phyloP scores from a whole-genome alignment of 352 stramenopile genomes.

The Pythium apleroticum region DNA sequence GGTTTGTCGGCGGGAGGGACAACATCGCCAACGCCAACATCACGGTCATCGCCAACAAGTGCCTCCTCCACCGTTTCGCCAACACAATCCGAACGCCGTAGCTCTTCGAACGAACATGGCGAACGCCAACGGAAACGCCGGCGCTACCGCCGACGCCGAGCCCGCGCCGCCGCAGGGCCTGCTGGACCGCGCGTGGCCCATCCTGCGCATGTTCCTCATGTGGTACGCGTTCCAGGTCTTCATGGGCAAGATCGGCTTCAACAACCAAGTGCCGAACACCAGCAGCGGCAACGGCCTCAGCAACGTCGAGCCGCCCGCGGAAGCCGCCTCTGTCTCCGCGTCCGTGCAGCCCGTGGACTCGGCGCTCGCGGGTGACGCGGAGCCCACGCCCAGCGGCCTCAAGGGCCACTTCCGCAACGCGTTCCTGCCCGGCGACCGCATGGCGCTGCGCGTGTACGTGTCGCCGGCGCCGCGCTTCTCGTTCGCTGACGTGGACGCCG shows the following conservation, averaged over 20 bases:
- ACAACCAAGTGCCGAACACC: conserved; percentile 19
- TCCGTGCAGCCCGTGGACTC: background rate
- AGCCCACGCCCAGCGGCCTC: background rate
- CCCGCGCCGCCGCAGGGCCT: conserved; percentile 37
- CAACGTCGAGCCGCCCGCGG: background rate
- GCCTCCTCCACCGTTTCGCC: background rate
- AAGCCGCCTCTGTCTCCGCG: background rate
- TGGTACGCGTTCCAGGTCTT: conserved; percentile 80
- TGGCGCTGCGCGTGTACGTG: conserved; percentile 73
- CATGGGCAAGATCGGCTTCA: conserved; percentile 38
- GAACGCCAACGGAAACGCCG: background rate
- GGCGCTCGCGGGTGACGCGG: background rate
- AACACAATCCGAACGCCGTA: background rate
- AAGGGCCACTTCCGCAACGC: conserved; percentile 41
- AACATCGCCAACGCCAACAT: conserved; percentile 5
- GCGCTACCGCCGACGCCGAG: conserved; percentile 12
- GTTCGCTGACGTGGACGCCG: conserved; percentile 41
- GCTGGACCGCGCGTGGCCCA: conserved; percentile 60
- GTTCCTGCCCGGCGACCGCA: conserved; percentile 48
- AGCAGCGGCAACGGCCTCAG: background rate
- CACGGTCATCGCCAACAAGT: too few relatives aligned
- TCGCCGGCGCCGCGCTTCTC: conserved; percentile 43
- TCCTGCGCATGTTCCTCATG: conserved; percentile 74
- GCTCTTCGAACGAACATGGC: background rate
- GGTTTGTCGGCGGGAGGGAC: background rate